Conservation (phyloP, 176 grass and related monocot genomes). For the Coix lacrymajobi region DNA sequence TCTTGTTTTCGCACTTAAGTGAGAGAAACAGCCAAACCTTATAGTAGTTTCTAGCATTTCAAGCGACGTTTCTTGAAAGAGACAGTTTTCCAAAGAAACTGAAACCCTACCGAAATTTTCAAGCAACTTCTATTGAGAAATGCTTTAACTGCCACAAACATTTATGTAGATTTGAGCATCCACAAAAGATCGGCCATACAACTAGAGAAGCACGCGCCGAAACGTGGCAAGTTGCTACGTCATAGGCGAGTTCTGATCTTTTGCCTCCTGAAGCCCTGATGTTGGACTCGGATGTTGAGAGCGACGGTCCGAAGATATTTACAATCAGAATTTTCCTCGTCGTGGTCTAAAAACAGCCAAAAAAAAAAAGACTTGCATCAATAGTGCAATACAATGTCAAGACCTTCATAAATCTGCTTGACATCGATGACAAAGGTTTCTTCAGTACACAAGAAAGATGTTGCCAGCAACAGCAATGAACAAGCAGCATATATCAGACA, state of each 20-base stretch:
- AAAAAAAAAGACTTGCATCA: neutral
- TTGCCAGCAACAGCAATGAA: neutral
- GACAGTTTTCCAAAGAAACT: neutral
- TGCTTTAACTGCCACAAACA: neutral
- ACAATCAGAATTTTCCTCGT: neutral
- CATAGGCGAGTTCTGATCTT: constrained; percentile 16
- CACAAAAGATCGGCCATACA: constrained; percentile 19
- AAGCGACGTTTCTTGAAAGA: too few relatives aligned
- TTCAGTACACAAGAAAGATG: neutral
- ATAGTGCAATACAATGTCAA: neutral
- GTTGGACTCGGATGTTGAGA: neutral
- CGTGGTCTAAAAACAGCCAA: neutral
- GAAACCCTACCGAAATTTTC: neutral
- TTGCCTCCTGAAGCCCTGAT: neutral
- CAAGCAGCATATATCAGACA: neutral
- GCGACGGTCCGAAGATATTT: constrained; percentile 10
- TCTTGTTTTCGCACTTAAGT: too few relatives aligned
- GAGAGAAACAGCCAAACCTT: too few relatives aligned
- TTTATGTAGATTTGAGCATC: neutral
- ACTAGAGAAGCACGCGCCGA: constrained; percentile 22
- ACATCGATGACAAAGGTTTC: neutral
- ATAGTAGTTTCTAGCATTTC: too few relatives aligned
- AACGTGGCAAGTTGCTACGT: constrained; percentile 38
- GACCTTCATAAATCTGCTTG: neutral
- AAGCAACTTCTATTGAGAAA: neutral